Base-by-base conservation (phyloP, 192 early-diverging fungal species). In the Oehlia diaphana region DNA sequence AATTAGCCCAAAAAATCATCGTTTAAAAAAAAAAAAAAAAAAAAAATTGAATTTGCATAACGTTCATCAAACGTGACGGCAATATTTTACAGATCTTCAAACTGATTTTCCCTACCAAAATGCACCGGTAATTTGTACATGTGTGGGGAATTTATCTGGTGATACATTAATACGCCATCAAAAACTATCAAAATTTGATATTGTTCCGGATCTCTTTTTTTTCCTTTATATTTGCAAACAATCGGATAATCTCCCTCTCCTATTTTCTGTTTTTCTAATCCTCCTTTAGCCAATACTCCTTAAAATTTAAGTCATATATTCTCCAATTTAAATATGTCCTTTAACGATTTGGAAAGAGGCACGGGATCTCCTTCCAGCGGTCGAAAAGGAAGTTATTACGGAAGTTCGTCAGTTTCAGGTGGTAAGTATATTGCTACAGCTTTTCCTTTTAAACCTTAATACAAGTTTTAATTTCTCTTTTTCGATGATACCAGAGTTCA, bases 281-380 rank as follows among this genome's bases (percentile, higher is more conserved):
- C 14, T 50, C 49, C 9, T 16, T 50, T 50, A 50, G 2, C 49
- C 49, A 50, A 50, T 16, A 50, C 49, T 50, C 49, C 49, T 14
- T 12, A 50, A 53, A 58, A 5, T 4, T 19, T 19, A 14, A 14
- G 3, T 53, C 14, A 58, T 19, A 58, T 58, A 14, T 58, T 58
- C 14, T 58, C 50, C 50, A 58, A 58, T 4, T 58, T 58, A 16
- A 58, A 58, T 19, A 66, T 66, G 64, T 66, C 64, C 12, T 66
- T 66, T 66, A 66, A 16, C 64, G 64, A 66, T 66, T 66, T 66
- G 31, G 64, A 66, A 66, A 66, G 64, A 28, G 64, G 44, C 2
- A 3, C 9, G 44, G 44, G 64, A 26, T 26, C 31, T 31, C 13
- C 64, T 2, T 31, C 64, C 12, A 66, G 28, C n/a, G 23, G 9